Evolutionary conservation across 306 rosid genomes (phyloP).

Genomic region (Malus orientalis): DNA sequence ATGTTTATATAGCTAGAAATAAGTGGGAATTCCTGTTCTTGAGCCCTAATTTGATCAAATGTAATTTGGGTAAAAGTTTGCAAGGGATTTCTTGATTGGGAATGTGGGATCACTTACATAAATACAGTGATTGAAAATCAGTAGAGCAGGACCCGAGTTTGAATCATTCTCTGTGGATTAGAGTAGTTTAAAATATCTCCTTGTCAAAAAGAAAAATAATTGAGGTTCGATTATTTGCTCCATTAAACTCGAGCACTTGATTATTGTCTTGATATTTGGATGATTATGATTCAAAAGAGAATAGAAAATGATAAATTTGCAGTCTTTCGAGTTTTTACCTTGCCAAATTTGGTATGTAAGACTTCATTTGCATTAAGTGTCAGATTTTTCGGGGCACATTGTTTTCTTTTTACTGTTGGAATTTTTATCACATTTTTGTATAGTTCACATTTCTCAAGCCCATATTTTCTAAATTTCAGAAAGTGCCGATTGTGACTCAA

Average conservation of each 20-base stretch:
- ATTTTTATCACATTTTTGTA: neutral
- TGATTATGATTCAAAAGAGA: neutral
- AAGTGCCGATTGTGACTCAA: neutral
- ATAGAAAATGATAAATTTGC: neutral
- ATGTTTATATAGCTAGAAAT: neutral
- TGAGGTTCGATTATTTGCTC: no score
- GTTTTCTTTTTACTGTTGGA: neutral
- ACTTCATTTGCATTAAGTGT: no score
- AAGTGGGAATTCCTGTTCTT: neutral
- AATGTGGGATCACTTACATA: neutral
- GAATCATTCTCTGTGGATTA: no score
- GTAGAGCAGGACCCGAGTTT: neutral
- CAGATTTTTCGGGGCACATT: neutral
- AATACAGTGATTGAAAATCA: neutral
- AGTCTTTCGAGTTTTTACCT: no score
- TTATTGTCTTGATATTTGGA: neutral
- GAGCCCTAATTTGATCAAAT: neutral
- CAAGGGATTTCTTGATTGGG: neutral
- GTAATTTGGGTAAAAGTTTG: neutral
- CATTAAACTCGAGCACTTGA: neutral
- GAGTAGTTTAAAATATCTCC: no score
- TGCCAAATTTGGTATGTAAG: neutral
- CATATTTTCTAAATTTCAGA: neutral
- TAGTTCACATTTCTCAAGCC: neutral
- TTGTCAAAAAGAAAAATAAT: no score